phyloP scores from a whole-genome alignment of 768 basidiomycete species.

The Leccinum subgranulosum region DNA sequence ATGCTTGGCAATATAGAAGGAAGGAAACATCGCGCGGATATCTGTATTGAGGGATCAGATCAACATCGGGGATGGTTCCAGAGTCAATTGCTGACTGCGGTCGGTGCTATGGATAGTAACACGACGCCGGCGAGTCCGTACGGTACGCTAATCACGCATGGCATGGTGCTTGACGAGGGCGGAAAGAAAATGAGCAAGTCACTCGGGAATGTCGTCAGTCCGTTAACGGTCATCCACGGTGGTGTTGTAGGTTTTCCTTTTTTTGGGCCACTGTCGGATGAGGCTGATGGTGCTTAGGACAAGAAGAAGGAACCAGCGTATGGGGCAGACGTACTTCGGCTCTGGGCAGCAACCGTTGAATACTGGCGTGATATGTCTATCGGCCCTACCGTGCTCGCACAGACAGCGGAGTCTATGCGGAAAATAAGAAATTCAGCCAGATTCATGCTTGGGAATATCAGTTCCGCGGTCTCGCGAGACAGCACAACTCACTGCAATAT shows the following conservation, averaged over 20 bases:
- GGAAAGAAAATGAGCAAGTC: conserved; percentile 99
- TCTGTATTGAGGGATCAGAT: conserved; percentile 94
- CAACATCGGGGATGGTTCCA: conserved; percentile 99
- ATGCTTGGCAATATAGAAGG: conserved; percentile 49
- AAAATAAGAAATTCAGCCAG: conserved; percentile 85
- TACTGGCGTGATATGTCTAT: conserved; percentile 88
- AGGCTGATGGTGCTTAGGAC: conserved; percentile 39
- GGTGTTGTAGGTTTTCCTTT: conserved; percentile 51
- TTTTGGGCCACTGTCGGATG: neutral
- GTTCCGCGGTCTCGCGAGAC: conserved; percentile 23
- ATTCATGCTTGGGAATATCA: conserved; percentile 82
- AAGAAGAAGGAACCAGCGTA: conserved; percentile 72
- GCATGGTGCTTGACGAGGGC: conserved; percentile 89
- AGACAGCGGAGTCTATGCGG: conserved; percentile 70
- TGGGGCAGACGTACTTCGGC: conserved; percentile 80
- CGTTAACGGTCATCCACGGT: conserved; percentile 75
- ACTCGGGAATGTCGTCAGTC: conserved; percentile 86
- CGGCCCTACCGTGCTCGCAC: conserved; percentile 71
- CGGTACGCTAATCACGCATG: conserved; percentile 84
- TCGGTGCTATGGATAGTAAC: conserved; percentile 38
- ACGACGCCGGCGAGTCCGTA: conserved; percentile 53
- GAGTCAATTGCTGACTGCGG: conserved; percentile 82
- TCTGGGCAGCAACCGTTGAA: conserved; percentile 92
- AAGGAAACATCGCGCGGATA: conserved; percentile 59
- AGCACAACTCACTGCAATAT: neutral